Evolutionary conservation across 2,329 filamentous ascomycete genomes (phyloP), one percentile per base, ranked within the genome.

Genomic region (Cercospora zeina): DNA sequence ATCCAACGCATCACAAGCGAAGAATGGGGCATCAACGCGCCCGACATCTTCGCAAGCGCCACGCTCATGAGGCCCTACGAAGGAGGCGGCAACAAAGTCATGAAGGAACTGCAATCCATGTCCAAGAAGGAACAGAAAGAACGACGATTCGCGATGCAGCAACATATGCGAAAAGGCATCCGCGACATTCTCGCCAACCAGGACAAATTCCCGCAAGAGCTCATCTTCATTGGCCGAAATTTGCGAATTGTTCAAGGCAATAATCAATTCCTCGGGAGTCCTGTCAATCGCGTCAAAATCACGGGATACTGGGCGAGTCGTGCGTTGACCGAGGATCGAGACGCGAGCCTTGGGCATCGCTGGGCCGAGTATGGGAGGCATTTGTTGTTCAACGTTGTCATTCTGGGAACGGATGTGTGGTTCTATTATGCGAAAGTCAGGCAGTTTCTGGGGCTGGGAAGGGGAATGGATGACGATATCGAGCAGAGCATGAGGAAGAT

Each of bases 381-480:
- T 77, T 58, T 96, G 19, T 70, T 96, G n/a, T 97, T 97, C 78
- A 86, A 87, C 69, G 75, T 87, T 1, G 89, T 96, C 36, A 75
- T 99, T 68, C 78, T 91, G 14, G 81, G 85, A 4, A 90, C 87
- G 14, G 95, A 97, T 75, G 73, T 96, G 0, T 85, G 89, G 10
- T 99, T 96, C 75, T 96, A 89, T 75, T 89, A 89, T 69, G 89
- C 87, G 69, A 90, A 89, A 78, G 55, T 96, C 6, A 83, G 86
- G 68, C 93, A 97, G 78, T 83, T 85, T 74, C 73, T 97, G 11
- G 90, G 90, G 0, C 76, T 87, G 2, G 91, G 93, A 0, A 83
- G 87, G 9, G 93, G 93, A 0, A 95, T 97, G 89, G 95, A 97
- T 74, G 93, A 97, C 73, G 91, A 93, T 74, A 87, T 97, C 65